Base-by-base conservation (phyloP, 2,329 filamentous ascomycete genomes). In the Trichoderma sp. region DNA sequence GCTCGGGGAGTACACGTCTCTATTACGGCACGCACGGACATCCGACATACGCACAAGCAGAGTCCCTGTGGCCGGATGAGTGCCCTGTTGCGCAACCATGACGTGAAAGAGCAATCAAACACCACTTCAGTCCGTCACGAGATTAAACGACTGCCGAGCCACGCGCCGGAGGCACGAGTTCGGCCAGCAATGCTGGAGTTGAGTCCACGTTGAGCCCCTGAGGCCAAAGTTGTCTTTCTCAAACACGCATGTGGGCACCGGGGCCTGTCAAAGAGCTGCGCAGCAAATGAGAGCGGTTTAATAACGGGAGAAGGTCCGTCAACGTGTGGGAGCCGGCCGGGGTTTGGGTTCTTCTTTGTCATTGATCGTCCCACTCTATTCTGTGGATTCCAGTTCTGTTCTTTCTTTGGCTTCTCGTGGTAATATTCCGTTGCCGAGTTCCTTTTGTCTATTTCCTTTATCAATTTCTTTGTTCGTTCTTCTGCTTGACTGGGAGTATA, bases 201-300 rank as follows among this genome's bases (percentile, higher is more conserved):
- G 10, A 12, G 59, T 54, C 60, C 41, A 47, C 47, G 28, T 34
- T 54, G 50, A 26, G 44, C 48, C 60, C 58, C 58, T 41, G 30
- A 39, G 39, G 60, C 60, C 41, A 63, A 63, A 41, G 19, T 24
- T 15, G 26, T 48, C n/a, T 2, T 28, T 54, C 50, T 63, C 45
- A 63, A 63, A 55, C 50, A 47, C 50, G 41, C 41, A 63, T 54
- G 60, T 54, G 60, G 50, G 44, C 48, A 52, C 57, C 30, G 19
- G 44, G 19, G 34, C 2, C 34, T 39, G 6, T 63, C 24, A 26
- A 39, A 14, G 26, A 26, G 55, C 55, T 17, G 43, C 39, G 19
- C 48, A 26, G 51, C 59, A 52, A 63, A 47, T 24, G 39, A 43
- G 39, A 24, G 59, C 24, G 48, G 21, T 44, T 45, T 43, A 45